These are phyloP conservation scores for Pestalotiopsis sp. DNA, from an alignment of 2,329 filamentous ascomycete species.

Conservation along the genomic window DNA sequence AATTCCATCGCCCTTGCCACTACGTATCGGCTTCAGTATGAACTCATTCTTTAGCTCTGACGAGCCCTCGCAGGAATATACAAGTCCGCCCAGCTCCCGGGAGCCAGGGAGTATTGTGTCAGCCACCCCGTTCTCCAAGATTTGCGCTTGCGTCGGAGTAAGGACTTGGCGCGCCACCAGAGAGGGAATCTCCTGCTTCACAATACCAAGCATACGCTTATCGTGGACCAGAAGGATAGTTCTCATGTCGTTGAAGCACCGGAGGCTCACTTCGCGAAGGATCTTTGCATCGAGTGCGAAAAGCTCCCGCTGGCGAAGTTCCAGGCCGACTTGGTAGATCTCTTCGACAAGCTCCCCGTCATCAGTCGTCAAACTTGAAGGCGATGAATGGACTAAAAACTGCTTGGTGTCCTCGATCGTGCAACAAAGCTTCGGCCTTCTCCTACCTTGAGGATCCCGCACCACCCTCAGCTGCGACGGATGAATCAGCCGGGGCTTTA, in stretches of 20 bases:
- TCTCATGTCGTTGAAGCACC: slow-evolving; percentile 44
- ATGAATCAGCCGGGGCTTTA: slow-evolving; percentile 35
- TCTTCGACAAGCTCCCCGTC: not conserved
- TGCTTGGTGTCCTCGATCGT: not conserved
- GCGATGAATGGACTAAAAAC: not conserved
- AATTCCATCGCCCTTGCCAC: slow-evolving; percentile 43
- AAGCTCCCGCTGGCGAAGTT: slow-evolving; percentile 41
- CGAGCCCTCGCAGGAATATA: slow-evolving; percentile 16
- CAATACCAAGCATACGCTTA: slow-evolving; percentile 44
- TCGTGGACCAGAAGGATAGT: slow-evolving; percentile 44
- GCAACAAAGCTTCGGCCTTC: not conserved
- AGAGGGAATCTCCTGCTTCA: slow-evolving; percentile 35
- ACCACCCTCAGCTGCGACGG: slow-evolving; percentile 39
- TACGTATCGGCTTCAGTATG: slow-evolving; percentile 41
- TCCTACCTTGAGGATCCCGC: not conserved
- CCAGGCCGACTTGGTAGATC: not conserved
- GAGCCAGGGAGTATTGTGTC: not conserved
- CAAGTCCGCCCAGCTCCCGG: not conserved
- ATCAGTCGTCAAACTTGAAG: not conserved
- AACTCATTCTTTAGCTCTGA: slow-evolving; percentile 28
- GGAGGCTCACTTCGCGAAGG: slow-evolving; percentile 36
- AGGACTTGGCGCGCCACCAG: slow-evolving; percentile 30
- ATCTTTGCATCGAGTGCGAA: slow-evolving; percentile 32
- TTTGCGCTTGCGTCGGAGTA: slow-evolving; percentile 12
- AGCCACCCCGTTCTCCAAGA: not conserved